Conservation (phyloP, 192 early-diverging fungal genomes). For the Geranomyces michiganensis region DNA sequence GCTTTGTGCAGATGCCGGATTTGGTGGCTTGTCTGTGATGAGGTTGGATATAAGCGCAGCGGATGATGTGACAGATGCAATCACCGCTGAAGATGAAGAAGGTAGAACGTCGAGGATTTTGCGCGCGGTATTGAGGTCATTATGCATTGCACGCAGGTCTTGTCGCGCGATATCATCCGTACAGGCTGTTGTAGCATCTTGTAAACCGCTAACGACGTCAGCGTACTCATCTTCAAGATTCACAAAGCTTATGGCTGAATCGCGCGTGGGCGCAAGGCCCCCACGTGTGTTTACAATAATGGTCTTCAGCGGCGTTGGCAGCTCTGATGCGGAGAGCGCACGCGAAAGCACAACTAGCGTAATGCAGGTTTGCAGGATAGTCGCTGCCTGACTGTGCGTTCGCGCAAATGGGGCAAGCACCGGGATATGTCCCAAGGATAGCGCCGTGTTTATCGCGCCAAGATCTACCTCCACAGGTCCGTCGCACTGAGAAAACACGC, state of each 20-base stretch:
- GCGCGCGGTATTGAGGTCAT: constrained; percentile 65
- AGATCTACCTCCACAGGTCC: constrained; percentile 31
- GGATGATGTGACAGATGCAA: constrained; percentile 62
- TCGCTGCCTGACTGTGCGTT: constrained; percentile 35
- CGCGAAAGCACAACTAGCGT: constrained; percentile 57
- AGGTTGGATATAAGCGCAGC: constrained; percentile 68
- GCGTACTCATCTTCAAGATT: constrained; percentile 81
- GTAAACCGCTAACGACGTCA: constrained; percentile 48
- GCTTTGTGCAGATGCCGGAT: constrained; percentile 39
- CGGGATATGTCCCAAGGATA: constrained; percentile 69
- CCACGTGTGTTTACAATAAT: constrained; percentile 73
- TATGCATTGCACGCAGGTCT: neutral
- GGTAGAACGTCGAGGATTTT: constrained; percentile 69
- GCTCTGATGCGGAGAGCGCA: constrained; percentile 13
- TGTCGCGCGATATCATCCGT: neutral
- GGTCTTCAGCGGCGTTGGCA: constrained; percentile 56
- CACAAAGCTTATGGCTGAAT: constrained; percentile 66
- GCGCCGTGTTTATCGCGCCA: constrained; percentile 57
- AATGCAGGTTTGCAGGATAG: constrained; percentile 43
- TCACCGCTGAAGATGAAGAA: constrained; percentile 71
- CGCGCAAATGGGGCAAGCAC: constrained; percentile 56
- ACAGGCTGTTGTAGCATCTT: neutral
- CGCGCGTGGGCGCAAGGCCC: constrained; percentile 57
- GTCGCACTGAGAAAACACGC: constrained; percentile 38
- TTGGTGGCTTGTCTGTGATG: constrained; percentile 73